Base-by-base conservation (phyloP, 1,284 basidiomycete genomes). In the Boletus semigastroideus region DNA sequence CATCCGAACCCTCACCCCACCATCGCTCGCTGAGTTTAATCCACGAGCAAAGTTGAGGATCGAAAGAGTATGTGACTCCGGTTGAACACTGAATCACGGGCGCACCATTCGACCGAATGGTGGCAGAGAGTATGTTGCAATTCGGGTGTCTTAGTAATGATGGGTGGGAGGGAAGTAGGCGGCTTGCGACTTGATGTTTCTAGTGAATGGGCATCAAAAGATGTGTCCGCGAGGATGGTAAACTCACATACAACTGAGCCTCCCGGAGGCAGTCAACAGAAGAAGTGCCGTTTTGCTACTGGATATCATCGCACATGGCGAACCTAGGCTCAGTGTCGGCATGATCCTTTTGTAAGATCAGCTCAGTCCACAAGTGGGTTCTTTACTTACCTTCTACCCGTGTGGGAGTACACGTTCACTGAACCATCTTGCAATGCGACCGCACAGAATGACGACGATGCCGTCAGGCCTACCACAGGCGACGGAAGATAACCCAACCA, bases 401-500 rank as follows among this genome's bases (percentile, higher is more conserved):
- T 84, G 43, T 78, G 78, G 2, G 91, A 88, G 68, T 95, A 96
- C 4, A 94, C 80, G 57, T 79, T 80, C 17, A 97, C 71, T 5
- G 78, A 79, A 0, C 90, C 90, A 65, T 96, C 92, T 56, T 86
- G 79, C 71, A 83, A 78, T 0, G 83, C 89, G 3, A 82, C 87
- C 3, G 91, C 94, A 56, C 85, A 86, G 65, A 93, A 93, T 2
- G 65, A 64, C 2, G 70, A 65, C 0, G 90, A 88, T 0, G 84
- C 83, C 1, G 83, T 83, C 30, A 92, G 67, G 1, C 78, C 74
- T 5, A 95, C 66, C 6, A 83, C 83, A 7, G 87, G 84, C 1
- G 80, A 81, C 1, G 90, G 82, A 9, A 94, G 64, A 69, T 90
- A 98, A 69, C 98, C 94, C 47, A 94, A 68, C 94, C 95, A 98